Percentiles rank a stretch among this genome's conserved stretches.
Conservation (phyloP, 148 eudicot genomes). For the Vaccinium vitisidaea region DNA sequence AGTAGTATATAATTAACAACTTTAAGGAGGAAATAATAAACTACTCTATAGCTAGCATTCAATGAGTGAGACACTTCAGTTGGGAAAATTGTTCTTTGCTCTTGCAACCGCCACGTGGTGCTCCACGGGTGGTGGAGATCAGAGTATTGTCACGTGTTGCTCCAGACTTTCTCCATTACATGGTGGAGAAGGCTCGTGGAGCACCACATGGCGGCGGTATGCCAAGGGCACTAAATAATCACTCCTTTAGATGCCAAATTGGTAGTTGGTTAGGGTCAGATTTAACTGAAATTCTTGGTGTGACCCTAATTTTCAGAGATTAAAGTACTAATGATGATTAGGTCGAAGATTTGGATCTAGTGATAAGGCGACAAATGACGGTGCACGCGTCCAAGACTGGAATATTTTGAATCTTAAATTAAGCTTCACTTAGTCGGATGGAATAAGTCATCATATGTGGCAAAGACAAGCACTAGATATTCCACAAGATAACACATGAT, state of each 20-base stretch:
- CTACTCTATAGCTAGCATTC: too few relatives aligned
- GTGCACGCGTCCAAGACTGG: not conserved
- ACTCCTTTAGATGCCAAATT: not conserved
- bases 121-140: too few relatives aligned
- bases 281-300: not conserved
- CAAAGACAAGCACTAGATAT: not conserved
- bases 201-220: too few relatives aligned
- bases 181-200: too few relatives aligned
- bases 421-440: not conserved
- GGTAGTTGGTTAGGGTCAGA: not conserved
- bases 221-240: too few relatives aligned
- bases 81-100: not conserved
- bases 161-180: too few relatives aligned
- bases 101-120: too few relatives aligned
- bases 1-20: not conserved
- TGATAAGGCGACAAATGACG: not conserved
- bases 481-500: too few relatives aligned
- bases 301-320: not conserved
- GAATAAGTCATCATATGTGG: not conserved
- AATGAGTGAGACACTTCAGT: not conserved
- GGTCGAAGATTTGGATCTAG: not conserved
- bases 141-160: too few relatives aligned
- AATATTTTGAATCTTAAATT: conserved; percentile 4
- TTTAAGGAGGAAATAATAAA: too few relatives aligned
- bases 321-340: conserved; percentile 6